These are phyloP conservation scores for Boletales sp. DNA, from an alignment of 768 basidiomycete genomes.

Conservation along the genomic window DNA sequence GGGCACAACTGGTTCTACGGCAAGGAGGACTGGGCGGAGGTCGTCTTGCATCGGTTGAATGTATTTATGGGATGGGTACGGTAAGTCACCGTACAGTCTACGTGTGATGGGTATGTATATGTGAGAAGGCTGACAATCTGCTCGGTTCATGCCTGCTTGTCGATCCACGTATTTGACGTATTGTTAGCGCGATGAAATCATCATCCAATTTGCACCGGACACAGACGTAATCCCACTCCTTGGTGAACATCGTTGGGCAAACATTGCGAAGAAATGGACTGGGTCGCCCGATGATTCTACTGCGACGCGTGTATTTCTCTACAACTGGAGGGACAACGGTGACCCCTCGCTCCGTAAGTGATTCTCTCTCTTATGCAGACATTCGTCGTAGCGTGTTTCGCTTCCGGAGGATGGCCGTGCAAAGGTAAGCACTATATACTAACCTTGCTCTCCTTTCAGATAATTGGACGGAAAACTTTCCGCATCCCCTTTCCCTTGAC, in stretches of 20 bases:
- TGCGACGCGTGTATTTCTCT: conserved; percentile 24
- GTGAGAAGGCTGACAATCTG: conserved; percentile 1
- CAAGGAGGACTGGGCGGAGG: conserved; percentile 14
- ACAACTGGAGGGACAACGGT: conserved; percentile 30
- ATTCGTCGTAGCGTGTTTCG: background rate
- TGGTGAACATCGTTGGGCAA: conserved; percentile 24
- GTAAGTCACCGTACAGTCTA: conserved; percentile 17
- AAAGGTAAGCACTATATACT: background rate
- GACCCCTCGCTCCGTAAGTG: conserved; percentile 30
- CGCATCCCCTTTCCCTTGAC: background rate
- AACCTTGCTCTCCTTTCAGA: conserved; percentile 12
- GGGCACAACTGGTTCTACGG: conserved; percentile 22
- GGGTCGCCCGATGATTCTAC: conserved; percentile 7
- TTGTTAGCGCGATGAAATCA: conserved; percentile 26
- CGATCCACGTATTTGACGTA: background rate
- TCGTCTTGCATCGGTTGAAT: conserved; percentile 16
- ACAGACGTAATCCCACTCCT: conserved; percentile 27
- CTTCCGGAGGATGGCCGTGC: background rate
- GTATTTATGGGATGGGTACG: conserved; percentile 26
- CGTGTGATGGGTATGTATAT: background rate
- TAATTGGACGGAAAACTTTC: conserved; percentile 26
- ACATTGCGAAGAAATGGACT: conserved; percentile 10
- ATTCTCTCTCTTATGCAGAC: background rate
- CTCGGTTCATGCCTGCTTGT: background rate
- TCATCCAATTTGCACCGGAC: conserved; percentile 23